These are phyloP conservation scores for Lagenidium sp. DNA, from an alignment of 352 stramenopile species.

Conservation along the genomic window DNA sequence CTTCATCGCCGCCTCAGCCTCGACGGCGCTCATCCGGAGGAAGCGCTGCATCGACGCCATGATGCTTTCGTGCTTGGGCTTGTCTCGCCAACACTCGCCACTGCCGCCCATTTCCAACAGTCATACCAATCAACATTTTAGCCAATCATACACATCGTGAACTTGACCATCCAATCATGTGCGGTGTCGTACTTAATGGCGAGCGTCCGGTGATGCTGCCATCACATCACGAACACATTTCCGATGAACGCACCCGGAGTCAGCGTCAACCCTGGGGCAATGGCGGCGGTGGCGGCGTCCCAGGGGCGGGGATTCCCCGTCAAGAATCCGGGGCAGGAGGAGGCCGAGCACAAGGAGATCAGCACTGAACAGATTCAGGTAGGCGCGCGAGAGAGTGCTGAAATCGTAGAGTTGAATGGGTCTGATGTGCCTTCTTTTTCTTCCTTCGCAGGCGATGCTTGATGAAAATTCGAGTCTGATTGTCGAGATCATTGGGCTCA, in stretches of 20 bases:
- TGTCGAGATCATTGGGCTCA: slow-evolving; percentile 84
- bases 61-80: background rate
- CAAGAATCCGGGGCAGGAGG: slow-evolving; percentile 16
- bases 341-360: slow-evolving; percentile 55
- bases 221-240: slow-evolving; percentile 1
- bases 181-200: no score
- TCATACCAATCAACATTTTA: no score
- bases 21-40: slow-evolving; percentile 54
- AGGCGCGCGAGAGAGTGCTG: no score
- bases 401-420: no score
- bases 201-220: no score
- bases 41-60: slow-evolving; percentile 54
- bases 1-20: slow-evolving; percentile 76
- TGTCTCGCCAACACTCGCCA: no score
- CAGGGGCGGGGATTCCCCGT: slow-evolving; percentile 5
- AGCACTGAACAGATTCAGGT: slow-evolving; percentile 81
- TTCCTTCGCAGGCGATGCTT: slow-evolving; percentile 78
- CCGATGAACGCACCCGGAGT: slow-evolving; percentile 5
- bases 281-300: background rate
- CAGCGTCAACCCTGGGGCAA: background rate
- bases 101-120: no score
- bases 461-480: slow-evolving; percentile 84
- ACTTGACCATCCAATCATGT: no score
- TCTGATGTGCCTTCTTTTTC: no score
- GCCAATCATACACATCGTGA: slow-evolving; percentile 20